Conservation (phyloP, 176 grass and related monocot genomes). For the Canna indica region DNA sequence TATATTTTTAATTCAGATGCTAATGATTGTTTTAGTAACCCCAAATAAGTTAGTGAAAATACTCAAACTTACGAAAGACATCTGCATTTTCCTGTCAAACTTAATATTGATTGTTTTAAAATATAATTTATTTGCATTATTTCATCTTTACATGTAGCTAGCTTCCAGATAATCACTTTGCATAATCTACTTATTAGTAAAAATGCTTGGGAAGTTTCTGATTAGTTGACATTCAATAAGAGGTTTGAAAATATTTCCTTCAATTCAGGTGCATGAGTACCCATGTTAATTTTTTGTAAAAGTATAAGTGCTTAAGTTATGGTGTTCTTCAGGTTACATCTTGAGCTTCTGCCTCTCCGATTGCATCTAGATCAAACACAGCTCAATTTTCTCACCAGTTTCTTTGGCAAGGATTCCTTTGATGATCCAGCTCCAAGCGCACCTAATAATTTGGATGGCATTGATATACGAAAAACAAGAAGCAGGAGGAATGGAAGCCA, state of each 20-base stretch:
- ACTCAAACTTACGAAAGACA: background rate
- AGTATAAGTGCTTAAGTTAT: background rate
- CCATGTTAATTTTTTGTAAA: background rate
- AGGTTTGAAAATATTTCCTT: background rate
- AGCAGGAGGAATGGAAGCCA: slow-evolving; percentile 35
- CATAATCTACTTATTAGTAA: no score
- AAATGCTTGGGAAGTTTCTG: background rate
- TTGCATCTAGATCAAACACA: slow-evolving; percentile 97
- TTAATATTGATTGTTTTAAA: background rate
- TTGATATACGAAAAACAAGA: slow-evolving; percentile 29
- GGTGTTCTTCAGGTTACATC: slow-evolving; percentile 43
- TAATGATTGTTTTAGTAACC: background rate
- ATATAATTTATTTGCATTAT: no score
- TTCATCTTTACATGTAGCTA: no score
- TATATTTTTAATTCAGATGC: background rate
- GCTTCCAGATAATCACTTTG: no score
- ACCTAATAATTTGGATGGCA: slow-evolving; percentile 26
- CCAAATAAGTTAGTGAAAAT: background rate
- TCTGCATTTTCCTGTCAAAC: background rate
- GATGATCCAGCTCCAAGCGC: slow-evolving; percentile 27
- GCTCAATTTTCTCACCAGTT: slow-evolving; percentile 70
- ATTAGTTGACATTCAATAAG: background rate
- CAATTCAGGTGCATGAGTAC: background rate
- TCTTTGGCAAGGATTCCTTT: slow-evolving; percentile 56
- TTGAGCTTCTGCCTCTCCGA: slow-evolving; percentile 78